Conservation (phyloP, 495 filamentous ascomycete species). For the Penicillium samsonianum region DNA sequence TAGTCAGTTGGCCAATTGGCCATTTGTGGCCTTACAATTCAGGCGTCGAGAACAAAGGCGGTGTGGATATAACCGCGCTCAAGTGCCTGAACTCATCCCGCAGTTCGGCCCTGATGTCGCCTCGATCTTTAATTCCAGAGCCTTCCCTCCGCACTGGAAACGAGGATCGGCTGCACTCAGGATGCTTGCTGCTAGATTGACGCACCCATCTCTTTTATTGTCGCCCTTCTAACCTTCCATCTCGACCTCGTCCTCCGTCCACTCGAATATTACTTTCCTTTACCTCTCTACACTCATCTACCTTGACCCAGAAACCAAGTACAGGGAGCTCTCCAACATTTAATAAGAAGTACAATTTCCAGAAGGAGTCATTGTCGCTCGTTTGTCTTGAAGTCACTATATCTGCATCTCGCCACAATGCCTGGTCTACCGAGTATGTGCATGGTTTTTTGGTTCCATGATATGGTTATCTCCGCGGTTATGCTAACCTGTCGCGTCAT, state of each 20-base stretch:
- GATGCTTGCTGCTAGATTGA: background rate
- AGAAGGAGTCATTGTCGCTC: background rate
- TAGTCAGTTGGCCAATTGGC: background rate
- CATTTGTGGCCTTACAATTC: background rate
- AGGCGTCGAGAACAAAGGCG: background rate
- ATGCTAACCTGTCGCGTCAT: conserved; percentile 8
- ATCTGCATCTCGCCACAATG: conserved; percentile 52
- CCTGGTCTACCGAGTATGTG: conserved; percentile 83
- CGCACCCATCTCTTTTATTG: background rate
- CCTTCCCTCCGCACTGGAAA: background rate
- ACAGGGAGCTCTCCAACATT: background rate
- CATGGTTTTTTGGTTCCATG: background rate
- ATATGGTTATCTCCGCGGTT: background rate
- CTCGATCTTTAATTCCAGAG: conserved; percentile 1
- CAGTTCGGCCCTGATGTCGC: background rate
- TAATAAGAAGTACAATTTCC: background rate
- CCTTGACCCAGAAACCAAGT: background rate
- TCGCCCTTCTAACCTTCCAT: background rate
- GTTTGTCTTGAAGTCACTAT: background rate
- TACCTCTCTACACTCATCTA: background rate
- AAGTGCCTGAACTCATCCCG: conserved; percentile 10
- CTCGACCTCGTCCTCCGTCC: background rate
- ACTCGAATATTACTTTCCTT: background rate
- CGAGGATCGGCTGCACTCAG: conserved; percentile 7
- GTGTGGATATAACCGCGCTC: conserved; percentile 1